A percentile compares a stretch with the other conserved stretches of the same genome.
These are phyloP conservation scores for Grifola frondosa DNA, from an alignment of 1,284 basidiomycete species.

Conservation along the genomic window DNA sequence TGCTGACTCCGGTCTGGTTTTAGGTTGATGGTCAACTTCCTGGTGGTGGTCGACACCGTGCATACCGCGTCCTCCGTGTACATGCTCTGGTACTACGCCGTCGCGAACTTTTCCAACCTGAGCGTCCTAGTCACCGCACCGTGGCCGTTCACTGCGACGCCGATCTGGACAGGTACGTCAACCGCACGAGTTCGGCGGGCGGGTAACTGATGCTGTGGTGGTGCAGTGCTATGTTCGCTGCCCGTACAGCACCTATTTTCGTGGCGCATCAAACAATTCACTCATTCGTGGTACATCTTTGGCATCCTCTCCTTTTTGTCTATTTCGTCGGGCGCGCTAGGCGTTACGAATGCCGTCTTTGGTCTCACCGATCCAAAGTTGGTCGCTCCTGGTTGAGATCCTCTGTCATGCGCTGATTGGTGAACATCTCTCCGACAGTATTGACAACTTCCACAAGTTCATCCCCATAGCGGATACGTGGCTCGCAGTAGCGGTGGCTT, in stretches of 20 bases:
- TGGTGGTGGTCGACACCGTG: constrained; percentile 8
- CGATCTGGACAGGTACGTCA: constrained; percentile 11
- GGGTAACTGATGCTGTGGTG: neutral
- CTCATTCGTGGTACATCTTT: constrained; percentile 7
- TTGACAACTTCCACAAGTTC: neutral
- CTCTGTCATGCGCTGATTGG: neutral
- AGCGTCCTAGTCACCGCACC: neutral
- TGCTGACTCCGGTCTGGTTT: neutral
- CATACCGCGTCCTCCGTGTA: constrained; percentile 8
- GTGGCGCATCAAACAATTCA: constrained; percentile 17
- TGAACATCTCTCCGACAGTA: neutral
- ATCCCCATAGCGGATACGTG: constrained; percentile 9
- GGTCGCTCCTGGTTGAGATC: neutral
- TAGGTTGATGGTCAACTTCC: constrained; percentile 2
- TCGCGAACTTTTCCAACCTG: constrained; percentile 10
- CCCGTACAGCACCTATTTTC: constrained; percentile 16
- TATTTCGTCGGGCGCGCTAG: constrained; percentile 2
- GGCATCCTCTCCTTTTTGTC: constrained; percentile 7
- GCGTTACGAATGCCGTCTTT: neutral
- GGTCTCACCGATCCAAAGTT: constrained; percentile 3
- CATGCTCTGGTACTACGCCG: constrained; percentile 11
- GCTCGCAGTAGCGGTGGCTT: constrained; percentile 6
- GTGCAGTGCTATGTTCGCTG: neutral
- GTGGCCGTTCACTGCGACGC: constrained; percentile 9
- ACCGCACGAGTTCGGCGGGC: too few relatives aligned